Evolutionary conservation across 2,329 filamentous ascomycete genomes (phyloP), one percentile per base, ranked within the genome.

Genomic region (Venturia aucupariae): DNA sequence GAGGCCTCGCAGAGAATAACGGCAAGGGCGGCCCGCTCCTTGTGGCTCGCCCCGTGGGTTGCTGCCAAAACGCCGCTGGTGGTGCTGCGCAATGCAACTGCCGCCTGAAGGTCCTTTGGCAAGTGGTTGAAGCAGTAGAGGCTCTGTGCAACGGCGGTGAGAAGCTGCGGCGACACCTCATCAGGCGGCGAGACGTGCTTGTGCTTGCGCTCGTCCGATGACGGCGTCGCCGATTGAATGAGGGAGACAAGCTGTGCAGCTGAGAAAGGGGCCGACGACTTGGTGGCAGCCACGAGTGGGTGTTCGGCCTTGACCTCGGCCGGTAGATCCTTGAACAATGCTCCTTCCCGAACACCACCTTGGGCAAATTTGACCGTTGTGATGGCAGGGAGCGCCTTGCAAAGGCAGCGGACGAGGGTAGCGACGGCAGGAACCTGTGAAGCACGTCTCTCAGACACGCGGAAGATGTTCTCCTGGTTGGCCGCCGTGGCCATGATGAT

Each of bases 331-430:
- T 89, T 85, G 76, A 90, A 91, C 46, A 96, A 77, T 54, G 86
- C 86, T 0, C 92, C 92, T 75, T 96, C 92, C 48, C 92, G 82
- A 67, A 96, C 92, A 8, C 92, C 92, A 24, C 92, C 90, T 69
- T 90, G 88, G 72, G 91, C 95, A 75, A 96, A 97, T 0, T 87
- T 88, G 2, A 92, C 89, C 30, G 84, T 81, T 54, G 85, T 84
- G 68, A 96, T 87, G 54, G 81, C 81, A 4, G 89, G 89, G 2
- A 96, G 81, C 0, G 86, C 84, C 48, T 83, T 78, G 39, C 88
- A 80, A 19, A 97, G 82, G 22, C 89, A 87, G 39, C 88, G 84
- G n/a, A 96, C 85, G 4, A 96, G 85, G 38, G 90, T 85, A 0
- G 86, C 85, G 39, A 96, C 91, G 38, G 92, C 91, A 0, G 90